These are phyloP conservation scores for Toxoplasma gondii DNA, from an alignment of 169 alveolate genomes.

Conservation along the genomic window DNA sequence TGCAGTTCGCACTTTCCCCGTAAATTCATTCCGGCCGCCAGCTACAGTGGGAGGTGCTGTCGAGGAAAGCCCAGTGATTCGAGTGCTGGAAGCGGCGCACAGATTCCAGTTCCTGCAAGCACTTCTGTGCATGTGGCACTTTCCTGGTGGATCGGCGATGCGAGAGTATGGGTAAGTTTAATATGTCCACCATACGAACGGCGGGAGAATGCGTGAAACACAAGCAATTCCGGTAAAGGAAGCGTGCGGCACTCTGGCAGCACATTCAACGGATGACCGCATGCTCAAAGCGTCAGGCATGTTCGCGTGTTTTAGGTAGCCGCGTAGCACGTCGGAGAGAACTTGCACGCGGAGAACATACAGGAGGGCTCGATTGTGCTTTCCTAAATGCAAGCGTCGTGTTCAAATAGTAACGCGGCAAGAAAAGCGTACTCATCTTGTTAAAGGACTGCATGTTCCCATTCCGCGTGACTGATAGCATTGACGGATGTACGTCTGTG, in stretches of 20 bases:
- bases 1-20: background rate
- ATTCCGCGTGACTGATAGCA: no score
- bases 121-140: background rate
- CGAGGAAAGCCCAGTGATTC: background rate
- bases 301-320: background rate
- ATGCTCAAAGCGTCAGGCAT: background rate
- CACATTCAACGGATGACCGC: background rate
- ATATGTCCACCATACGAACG: no score
- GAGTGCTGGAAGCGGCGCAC: background rate
- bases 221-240: background rate
- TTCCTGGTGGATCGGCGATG: background rate
- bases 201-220: no score
- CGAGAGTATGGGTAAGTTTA: background rate
- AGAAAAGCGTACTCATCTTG: no score
- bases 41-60: background rate
- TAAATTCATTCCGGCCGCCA: background rate
- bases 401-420: no score
- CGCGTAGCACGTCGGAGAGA: background rate
- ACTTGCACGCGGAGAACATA: no score
- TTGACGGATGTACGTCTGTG: no score
- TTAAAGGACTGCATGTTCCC: no score
- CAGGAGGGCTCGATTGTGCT: no score
- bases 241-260: background rate
- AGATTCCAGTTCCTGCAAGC: conserved; percentile 7
- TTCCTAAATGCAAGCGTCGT: no score